Evolutionary conservation across 495 filamentous ascomycete species (phyloP).

Genomic region (Gamarada debralockiae): DNA sequence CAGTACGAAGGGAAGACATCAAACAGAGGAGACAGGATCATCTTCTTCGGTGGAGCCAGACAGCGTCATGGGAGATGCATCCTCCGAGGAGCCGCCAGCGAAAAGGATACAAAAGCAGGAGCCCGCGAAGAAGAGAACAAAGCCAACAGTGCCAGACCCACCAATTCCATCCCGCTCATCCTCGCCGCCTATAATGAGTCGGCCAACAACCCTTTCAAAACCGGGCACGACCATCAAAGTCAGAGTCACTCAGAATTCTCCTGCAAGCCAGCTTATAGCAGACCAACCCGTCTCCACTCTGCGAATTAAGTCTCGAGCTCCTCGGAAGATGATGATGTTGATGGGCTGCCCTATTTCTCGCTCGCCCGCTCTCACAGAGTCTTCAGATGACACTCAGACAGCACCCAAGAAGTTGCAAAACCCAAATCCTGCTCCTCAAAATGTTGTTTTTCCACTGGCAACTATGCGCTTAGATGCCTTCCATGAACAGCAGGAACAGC

Average conservation of each 20-base stretch:
- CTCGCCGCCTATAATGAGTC: background rate
- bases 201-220: background rate
- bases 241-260: background rate
- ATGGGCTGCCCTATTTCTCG: conserved; percentile 14
- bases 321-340: conserved; percentile 26
- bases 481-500: conserved; percentile 9
- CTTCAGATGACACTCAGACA: background rate
- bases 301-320: conserved; percentile 24
- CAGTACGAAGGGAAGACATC: background rate
- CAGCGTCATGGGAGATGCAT: background rate
- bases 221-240: background rate
- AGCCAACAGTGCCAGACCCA: background rate
- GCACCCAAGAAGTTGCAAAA: background rate
- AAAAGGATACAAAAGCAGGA: background rate
- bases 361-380: background rate
- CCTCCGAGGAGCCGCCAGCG: background rate
- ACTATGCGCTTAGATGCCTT: conserved; percentile 13
- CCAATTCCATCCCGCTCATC: background rate
- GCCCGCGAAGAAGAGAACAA: background rate
- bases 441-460: conserved; percentile 13
- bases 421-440: background rate
- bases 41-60: conserved; percentile 3
- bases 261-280: background rate
- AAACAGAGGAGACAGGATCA: background rate
- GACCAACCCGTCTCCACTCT: conserved; percentile 11